Evolutionary conservation across 2,329 filamentous ascomycete genomes (phyloP), one percentile per base, ranked within the genome.

Genomic region (Botrytis medusae): DNA sequence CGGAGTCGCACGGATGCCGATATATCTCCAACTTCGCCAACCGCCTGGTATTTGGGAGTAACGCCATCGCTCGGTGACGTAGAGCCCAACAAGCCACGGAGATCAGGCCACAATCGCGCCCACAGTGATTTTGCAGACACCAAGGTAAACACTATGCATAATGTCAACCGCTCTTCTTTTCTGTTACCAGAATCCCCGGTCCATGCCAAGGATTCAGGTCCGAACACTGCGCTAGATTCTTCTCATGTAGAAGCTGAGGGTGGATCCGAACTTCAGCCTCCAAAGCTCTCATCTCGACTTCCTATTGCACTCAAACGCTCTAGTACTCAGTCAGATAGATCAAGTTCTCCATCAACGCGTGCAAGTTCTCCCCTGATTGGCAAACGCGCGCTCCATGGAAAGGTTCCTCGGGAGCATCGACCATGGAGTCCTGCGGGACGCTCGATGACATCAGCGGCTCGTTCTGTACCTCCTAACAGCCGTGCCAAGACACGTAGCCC

Each of bases 21-120:
- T 75, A 70, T 84, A 73, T 88, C 91, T 75, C 88, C 90, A 22
- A 82, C 87, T 22, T 93, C 91, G 6, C 90, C 91, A 18, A 90
- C 88, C 60, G 89, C 89, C 73, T 92, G 90, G 89, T 91, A 92
- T 81, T 85, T 78, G 34, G 85, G 84, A 59, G 81, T 82, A 29
- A 82, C 83, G 22, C 82, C 83, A 44, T 82, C 83, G 59, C 77
- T 86, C 32, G 84, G 86, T 73, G 82, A 79, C 75, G 77, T 79
- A 69, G 77, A 78, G 62, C 74, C 75, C 54, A 76, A 78, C 57
- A 77, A 77, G 65, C 54, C 75, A 51, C 69, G 72, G 48, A 77
- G 74, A 64, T 85, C 84, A 76, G 81, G 80, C 70, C 87, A 87
- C 75, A 82, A 81, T 71, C 83, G 89, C 72, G 87, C 87, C 63